A percentile compares a stretch with the other conserved stretches of the same genome.
Evolutionary conservation across 129 eudicot species (phyloP).

Genomic region (Pulicaria dysenterica): DNA sequence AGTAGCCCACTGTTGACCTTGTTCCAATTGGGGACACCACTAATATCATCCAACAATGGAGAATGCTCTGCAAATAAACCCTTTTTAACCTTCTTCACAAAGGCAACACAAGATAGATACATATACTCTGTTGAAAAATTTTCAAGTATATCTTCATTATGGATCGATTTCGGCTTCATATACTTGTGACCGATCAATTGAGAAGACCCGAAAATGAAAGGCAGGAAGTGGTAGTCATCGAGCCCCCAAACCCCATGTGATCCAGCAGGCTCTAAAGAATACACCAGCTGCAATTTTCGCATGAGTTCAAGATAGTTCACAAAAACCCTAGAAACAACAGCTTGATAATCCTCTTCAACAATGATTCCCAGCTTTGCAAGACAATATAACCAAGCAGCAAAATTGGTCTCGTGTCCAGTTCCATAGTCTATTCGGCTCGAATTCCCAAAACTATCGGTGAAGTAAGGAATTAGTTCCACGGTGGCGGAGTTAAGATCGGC

Average conservation of each 20-base stretch:
- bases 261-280: constrained; percentile 88
- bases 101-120: constrained; percentile 77
- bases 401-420: constrained; percentile 95
- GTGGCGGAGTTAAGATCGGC: constrained; percentile 44
- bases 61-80: constrained; percentile 94
- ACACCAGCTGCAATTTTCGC: constrained; percentile 77
- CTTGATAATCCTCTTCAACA: constrained; percentile 78
- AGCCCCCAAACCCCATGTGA: constrained; percentile 99
- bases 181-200: constrained; percentile 93
- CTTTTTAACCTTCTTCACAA: constrained; percentile 93
- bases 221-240: constrained; percentile 92
- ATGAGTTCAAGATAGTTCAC: constrained; percentile 79
- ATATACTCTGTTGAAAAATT: constrained; percentile 77
- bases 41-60: constrained; percentile 92
- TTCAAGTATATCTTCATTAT: constrained; percentile 84
- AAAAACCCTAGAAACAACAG: constrained; percentile 76
- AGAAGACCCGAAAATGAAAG: constrained; percentile 83
- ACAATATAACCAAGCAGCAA: constrained; percentile 93
- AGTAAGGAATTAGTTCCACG: constrained; percentile 74
- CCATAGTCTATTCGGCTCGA: constrained; percentile 82
- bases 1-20: constrained; percentile 91
- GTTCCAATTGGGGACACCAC: constrained; percentile 92
- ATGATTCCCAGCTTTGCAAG: constrained; percentile 61
- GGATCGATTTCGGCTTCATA: constrained; percentile 97
- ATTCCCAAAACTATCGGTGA: constrained; percentile 89